These are phyloP conservation scores for Lavandula angustifolia DNA, from an alignment of 257 asterid species.

Conservation along the genomic window DNA sequence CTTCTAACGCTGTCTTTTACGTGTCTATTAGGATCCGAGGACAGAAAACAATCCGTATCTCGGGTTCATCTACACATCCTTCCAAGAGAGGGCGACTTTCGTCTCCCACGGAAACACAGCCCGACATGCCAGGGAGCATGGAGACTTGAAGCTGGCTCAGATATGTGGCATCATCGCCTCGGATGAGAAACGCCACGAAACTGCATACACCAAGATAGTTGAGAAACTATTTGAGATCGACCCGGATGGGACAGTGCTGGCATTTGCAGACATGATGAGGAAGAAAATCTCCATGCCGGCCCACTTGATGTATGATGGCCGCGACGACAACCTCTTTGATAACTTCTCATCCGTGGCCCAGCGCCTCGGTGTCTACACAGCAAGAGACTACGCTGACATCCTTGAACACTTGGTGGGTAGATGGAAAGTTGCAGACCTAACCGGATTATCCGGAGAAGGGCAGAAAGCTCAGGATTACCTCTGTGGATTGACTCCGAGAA, in stretches of 20 bases:
- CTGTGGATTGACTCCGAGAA: slow-evolving; percentile 67
- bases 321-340: slow-evolving; percentile 62
- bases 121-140: slow-evolving; percentile 67
- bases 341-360: slow-evolving; percentile 78
- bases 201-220: slow-evolving; percentile 76
- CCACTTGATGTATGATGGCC: slow-evolving; percentile 82
- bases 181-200: slow-evolving; percentile 85
- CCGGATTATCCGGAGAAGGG: slow-evolving; percentile 62
- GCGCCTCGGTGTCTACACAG: slow-evolving; percentile 68
- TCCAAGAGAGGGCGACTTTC: slow-evolving; percentile 87
- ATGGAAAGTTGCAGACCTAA: slow-evolving; percentile 64
- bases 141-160: slow-evolving; percentile 73
- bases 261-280: slow-evolving; percentile 84
- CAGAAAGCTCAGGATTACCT: slow-evolving; percentile 73
- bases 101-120: slow-evolving; percentile 84
- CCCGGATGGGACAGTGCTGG: slow-evolving; percentile 67
- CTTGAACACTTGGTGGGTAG: slow-evolving; percentile 65
- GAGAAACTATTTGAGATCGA: slow-evolving; percentile 80
- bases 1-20: not conserved
- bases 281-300: slow-evolving; percentile 87
- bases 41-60: slow-evolving; percentile 81
- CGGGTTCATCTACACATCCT: slow-evolving; percentile 81
- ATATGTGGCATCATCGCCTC: slow-evolving; percentile 77
- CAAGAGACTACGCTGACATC: slow-evolving; percentile 74
- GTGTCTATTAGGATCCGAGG: slow-evolving; percentile 60